phyloP scores from a whole-genome alignment of 225 moss, liverwort and hornwort genomes.

The Sphagnum contortum region DNA sequence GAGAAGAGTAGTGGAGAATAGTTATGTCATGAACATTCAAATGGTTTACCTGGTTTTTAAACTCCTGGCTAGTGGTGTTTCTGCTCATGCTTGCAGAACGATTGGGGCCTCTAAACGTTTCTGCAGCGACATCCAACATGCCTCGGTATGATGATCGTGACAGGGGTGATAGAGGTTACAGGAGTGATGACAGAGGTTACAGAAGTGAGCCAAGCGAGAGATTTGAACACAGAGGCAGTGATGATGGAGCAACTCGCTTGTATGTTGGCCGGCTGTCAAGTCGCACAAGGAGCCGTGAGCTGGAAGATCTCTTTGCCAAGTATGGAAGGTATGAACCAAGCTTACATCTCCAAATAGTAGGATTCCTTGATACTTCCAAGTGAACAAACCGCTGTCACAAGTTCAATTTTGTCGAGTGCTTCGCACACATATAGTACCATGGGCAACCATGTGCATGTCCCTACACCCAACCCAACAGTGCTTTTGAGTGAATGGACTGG shows the following conservation, averaged over 20 bases:
- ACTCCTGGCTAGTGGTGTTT: too few relatives aligned
- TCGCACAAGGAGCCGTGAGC: constrained; percentile 81
- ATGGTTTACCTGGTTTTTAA: too few relatives aligned
- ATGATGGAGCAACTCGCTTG: constrained; percentile 65
- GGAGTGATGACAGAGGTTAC: constrained; percentile 43
- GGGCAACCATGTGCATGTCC: not conserved
- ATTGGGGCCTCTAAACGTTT: too few relatives aligned
- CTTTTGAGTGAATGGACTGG: not conserved
- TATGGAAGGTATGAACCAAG: constrained; percentile 70
- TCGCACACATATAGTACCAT: too few relatives aligned
- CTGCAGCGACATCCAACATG: constrained; percentile 23
- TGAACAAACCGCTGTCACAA: not conserved
- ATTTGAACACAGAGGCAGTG: constrained; percentile 13
- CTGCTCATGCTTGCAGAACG: too few relatives aligned
- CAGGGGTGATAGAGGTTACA: constrained; percentile 63
- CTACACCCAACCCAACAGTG: not conserved
- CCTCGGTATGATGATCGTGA: constrained; percentile 85
- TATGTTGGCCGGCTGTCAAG: constrained; percentile 94
- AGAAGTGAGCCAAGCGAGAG: constrained; percentile 7
- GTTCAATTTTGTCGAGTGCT: too few relatives aligned
- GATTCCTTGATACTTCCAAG: not conserved
- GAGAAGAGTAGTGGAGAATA: too few relatives aligned
- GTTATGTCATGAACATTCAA: too few relatives aligned
- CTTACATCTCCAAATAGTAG: not conserved
- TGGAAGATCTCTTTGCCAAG: constrained; percentile 89